These are phyloP conservation scores for Stagonosporopsis tanaceti DNA, from an alignment of 2,329 filamentous ascomycete genomes.

Conservation along the genomic window DNA sequence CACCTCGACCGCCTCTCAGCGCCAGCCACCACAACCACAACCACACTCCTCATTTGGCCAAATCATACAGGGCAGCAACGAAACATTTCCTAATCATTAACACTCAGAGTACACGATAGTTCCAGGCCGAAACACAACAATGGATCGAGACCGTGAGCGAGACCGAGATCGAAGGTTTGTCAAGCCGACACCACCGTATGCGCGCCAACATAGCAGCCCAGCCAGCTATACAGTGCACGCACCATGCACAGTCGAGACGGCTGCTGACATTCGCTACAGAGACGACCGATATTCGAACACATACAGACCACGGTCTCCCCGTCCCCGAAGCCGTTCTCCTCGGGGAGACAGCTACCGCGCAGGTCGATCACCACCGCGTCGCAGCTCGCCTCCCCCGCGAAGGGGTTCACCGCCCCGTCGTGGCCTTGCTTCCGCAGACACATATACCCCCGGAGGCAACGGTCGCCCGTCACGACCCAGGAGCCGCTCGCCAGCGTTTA, in stretches of 20 bases:
- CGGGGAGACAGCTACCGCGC: conserved; percentile 50
- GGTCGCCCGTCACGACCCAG: conserved; percentile 45
- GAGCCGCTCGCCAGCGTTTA: conserved; percentile 50
- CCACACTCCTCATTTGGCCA: neutral
- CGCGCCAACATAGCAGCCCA: conserved; percentile 12
- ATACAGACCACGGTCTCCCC: conserved; percentile 48
- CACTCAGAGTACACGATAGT: neutral
- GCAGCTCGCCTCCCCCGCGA: conserved; percentile 30
- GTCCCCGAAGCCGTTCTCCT: conserved; percentile 40
- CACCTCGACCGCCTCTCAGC: conserved; percentile 2
- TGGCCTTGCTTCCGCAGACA: conserved; percentile 49
- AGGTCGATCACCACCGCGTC: conserved; percentile 38
- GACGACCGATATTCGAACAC: conserved; percentile 51
- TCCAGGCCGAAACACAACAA: conserved; percentile 21
- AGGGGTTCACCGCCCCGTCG: conserved; percentile 41
- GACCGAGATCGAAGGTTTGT: conserved; percentile 56
- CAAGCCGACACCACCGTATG: conserved; percentile 26
- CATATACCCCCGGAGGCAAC: conserved; percentile 49
- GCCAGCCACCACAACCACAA: neutral
- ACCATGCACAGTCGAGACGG: conserved; percentile 5
- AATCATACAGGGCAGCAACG: neutral
- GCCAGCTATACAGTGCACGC: conserved; percentile 11
- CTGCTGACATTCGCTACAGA: conserved; percentile 24
- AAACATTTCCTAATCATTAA: conserved; percentile 8
- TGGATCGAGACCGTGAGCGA: conserved; percentile 52